A percentile compares a stretch with the other conserved stretches of the same genome.
phyloP scores from a whole-genome alignment of 331 rosid genomes.

The Erythrophleum ivorense region DNA sequence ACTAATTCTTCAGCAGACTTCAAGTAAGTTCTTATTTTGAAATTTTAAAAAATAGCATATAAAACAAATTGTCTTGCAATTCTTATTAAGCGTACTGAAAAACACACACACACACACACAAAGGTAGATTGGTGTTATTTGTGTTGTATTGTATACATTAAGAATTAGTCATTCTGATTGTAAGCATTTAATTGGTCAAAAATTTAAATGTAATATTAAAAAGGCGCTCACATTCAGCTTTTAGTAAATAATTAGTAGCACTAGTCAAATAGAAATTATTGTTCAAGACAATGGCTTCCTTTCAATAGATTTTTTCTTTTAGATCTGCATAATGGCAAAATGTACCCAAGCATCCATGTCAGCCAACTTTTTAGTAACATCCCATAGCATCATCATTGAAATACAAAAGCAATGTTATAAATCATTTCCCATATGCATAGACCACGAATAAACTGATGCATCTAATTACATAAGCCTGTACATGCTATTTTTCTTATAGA shows the following conservation, averaged over 20 bases:
- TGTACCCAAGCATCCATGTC: neutral
- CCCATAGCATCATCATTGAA: slow-evolving; percentile 1
- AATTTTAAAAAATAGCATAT: neutral
- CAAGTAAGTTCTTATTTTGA: no score
- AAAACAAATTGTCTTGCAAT: neutral
- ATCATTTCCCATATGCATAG: neutral
- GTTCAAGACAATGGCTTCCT: no score
- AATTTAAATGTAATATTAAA: no score
- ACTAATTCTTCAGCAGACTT: neutral
- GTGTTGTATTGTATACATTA: no score
- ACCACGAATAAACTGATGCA: neutral
- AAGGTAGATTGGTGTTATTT: no score
- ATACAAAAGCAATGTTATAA: neutral
- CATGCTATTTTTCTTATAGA: slow-evolving; percentile 59
- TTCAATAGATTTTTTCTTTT: neutral
- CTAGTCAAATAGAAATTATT: no score
- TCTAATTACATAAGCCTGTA: slow-evolving; percentile 63
- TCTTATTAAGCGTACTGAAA: no score
- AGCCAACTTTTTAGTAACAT: slow-evolving; percentile 5
- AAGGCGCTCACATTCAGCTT: no score
- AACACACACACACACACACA: no score
- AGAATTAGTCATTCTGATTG: neutral
- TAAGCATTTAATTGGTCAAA: no score
- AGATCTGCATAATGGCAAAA: neutral
- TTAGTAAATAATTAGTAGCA: no score